A percentile compares a stretch with the other conserved stretches of the same genome.
These are phyloP conservation scores for Avena eriantha DNA, from an alignment of 176 grass and related monocot genomes.

Conservation along the genomic window DNA sequence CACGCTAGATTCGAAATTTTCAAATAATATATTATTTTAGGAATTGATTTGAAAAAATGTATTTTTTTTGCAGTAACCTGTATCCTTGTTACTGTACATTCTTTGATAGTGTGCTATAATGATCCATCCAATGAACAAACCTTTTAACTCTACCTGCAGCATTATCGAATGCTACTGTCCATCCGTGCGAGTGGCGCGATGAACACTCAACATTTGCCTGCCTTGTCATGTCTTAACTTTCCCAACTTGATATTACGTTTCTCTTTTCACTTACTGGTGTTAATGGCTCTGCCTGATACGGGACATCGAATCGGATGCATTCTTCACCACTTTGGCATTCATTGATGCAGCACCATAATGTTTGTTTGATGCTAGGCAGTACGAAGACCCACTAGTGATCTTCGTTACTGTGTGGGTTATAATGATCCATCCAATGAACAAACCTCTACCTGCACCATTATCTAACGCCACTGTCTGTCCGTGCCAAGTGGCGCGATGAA, in stretches of 20 bases:
- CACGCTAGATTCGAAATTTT: too few species aligned
- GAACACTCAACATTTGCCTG: constrained; percentile 11
- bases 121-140: constrained; percentile 20
- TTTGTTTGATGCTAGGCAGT: constrained; percentile 20
- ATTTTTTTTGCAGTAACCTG: too few species aligned
- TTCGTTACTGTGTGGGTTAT: not conserved
- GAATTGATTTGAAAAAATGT: too few species aligned
- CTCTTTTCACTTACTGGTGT: constrained; percentile 34
- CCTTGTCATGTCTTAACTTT: constrained; percentile 37
- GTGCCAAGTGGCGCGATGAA: constrained; percentile 10
- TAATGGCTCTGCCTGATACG: constrained; percentile 40
- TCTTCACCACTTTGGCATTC: not conserved
- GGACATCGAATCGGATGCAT: not conserved
- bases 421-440: constrained; percentile 32
- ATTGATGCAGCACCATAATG: not conserved
- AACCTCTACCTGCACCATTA: constrained; percentile 28
- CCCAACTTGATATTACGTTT: constrained; percentile 51
- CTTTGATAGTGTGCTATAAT: not conserved
- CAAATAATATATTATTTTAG: too few species aligned
- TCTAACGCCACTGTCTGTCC: constrained; percentile 19
- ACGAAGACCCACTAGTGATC: constrained; percentile 11
- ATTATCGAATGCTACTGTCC: constrained; percentile 15
- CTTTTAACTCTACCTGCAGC: constrained; percentile 19
- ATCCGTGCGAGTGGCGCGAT: constrained; percentile 18
- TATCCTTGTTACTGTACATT: not conserved